These are phyloP conservation scores for Botrytis tulipae DNA, from an alignment of 2,329 filamentous ascomycete genomes.

Conservation along the genomic window DNA sequence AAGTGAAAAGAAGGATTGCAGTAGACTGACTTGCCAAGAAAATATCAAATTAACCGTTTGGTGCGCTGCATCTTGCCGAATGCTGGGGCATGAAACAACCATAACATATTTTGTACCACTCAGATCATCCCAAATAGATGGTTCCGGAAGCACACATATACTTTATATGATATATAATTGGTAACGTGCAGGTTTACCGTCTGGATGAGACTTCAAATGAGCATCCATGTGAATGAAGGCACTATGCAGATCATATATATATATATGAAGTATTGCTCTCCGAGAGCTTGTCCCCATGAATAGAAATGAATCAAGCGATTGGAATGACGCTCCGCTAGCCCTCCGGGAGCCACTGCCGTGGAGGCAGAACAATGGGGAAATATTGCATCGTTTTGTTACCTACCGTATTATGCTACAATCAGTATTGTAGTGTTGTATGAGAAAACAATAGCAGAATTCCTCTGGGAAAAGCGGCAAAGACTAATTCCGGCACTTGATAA, in stretches of 20 bases:
- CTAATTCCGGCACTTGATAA: background rate
- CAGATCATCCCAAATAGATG: constrained; percentile 1
- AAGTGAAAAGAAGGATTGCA: constrained; percentile 6
- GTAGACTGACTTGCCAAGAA: constrained; percentile 8
- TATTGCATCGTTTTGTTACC: background rate
- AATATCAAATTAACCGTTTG: constrained; percentile 6
- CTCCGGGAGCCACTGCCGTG: constrained; percentile 1
- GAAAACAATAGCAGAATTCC: background rate
- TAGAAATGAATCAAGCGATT: background rate
- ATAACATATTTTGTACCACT: constrained; percentile 8
- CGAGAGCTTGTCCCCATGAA: background rate
- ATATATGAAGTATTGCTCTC: background rate
- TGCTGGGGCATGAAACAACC: constrained; percentile 11
- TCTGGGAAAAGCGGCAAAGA: background rate
- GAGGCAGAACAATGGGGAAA: background rate
- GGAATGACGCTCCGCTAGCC: background rate
- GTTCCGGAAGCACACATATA: background rate
- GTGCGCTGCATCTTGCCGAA: constrained; percentile 8
- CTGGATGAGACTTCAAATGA: background rate
- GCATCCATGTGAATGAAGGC: background rate
- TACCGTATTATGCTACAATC: background rate
- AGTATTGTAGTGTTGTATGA: background rate
- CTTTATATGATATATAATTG: background rate
- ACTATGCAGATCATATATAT: background rate
- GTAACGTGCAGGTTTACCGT: background rate